These are phyloP conservation scores for Larix kaempferi DNA, from an alignment of 75 land plant species.

Conservation along the genomic window DNA sequence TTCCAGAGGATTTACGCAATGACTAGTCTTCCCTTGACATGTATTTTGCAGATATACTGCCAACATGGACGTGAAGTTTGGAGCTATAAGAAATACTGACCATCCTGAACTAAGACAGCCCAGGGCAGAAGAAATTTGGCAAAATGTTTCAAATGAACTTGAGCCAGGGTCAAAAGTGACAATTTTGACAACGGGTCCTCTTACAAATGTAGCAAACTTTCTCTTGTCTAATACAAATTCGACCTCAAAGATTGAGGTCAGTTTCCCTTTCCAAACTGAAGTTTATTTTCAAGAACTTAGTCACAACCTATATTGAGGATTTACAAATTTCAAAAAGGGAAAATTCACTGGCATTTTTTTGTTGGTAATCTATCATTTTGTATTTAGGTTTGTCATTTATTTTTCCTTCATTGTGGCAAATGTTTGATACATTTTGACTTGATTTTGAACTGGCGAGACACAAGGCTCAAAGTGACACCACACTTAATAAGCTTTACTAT, in stretches of 20 bases:
- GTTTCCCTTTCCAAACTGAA: not conserved
- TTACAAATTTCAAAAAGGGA: too few relatives aligned
- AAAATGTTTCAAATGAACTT: constrained; percentile 17
- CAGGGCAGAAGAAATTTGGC: constrained; percentile 55
- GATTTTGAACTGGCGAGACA: too few relatives aligned
- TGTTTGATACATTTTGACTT: too few relatives aligned
- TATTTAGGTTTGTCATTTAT: too few relatives aligned
- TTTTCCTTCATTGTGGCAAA: too few relatives aligned
- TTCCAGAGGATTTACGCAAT: not conserved
- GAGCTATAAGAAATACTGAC: constrained; percentile 56
- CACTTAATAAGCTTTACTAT: too few relatives aligned
- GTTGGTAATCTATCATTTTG: too few relatives aligned
- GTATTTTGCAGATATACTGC: constrained; percentile 49
- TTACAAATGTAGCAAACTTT: constrained; percentile 66
- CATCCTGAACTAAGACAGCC: constrained; percentile 66
- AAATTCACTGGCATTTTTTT: too few relatives aligned
- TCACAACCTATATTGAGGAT: too few relatives aligned
- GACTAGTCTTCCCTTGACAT: not conserved
- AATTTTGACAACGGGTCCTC: constrained; percentile 65
- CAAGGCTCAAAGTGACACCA: too few relatives aligned
- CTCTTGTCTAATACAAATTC: constrained; percentile 30
- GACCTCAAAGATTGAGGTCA: constrained; percentile 53
- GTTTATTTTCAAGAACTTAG: too few relatives aligned
- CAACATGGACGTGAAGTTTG: constrained; percentile 50
- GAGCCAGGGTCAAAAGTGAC: constrained; percentile 42